These are phyloP conservation scores for Microglena sp. DNA, from an alignment of 139 green algal species.

Conservation along the genomic window DNA sequence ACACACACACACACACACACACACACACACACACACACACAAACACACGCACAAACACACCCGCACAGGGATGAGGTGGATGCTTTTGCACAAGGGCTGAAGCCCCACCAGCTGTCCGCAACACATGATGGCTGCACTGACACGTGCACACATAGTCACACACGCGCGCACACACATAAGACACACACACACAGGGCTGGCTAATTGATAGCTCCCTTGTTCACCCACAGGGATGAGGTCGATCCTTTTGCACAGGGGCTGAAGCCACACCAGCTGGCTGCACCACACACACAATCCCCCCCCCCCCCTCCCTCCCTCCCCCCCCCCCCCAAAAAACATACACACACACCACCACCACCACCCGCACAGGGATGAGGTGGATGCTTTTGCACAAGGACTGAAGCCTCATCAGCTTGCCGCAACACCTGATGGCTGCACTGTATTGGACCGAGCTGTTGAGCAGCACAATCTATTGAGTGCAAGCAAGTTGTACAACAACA, in stretches of 20 bases:
- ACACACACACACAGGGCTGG: too few species aligned
- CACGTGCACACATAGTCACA: too few species aligned
- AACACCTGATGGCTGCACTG: constrained; percentile 68
- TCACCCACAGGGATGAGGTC: constrained; percentile 54
- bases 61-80: constrained; percentile 60
- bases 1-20: too few species aligned
- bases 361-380: constrained; percentile 57
- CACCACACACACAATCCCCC: too few species aligned
- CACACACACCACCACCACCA: too few species aligned
- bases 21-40: too few species aligned
- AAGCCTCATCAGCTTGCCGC: constrained; percentile 73
- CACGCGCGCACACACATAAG: too few species aligned
- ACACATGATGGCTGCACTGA: constrained; percentile 70
- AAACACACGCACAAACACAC: too few species aligned
- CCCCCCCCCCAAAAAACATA: too few species aligned
- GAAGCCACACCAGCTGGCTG: constrained; percentile 73
- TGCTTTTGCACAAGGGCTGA: constrained; percentile 67
- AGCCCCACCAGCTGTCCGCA: constrained; percentile 72
- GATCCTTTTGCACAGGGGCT: constrained; percentile 70
- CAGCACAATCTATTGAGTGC: constrained; percentile 89
- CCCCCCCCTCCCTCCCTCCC: too few species aligned
- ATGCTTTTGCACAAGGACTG: constrained; percentile 69
- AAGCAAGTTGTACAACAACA: constrained; percentile 89
- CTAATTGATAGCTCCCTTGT: too few species aligned
- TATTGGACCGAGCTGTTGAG: constrained; percentile 79